Evolutionary conservation across 2,329 filamentous ascomycete genomes (phyloP).

Genomic region (Cryoendolithus antarcticus): DNA sequence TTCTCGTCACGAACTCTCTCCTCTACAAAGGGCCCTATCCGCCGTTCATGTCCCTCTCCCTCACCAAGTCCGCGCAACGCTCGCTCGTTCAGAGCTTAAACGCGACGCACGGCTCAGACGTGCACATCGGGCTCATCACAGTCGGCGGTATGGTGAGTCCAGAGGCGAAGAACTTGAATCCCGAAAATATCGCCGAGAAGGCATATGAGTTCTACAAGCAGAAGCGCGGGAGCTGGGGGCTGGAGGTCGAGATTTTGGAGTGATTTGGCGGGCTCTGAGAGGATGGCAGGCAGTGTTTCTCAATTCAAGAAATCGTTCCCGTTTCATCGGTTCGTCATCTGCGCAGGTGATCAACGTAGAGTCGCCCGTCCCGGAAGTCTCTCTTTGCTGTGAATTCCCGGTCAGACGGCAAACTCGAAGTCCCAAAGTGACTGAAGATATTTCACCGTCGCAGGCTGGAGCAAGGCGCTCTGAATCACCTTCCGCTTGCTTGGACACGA

Average conservation of each 20-base stretch:
- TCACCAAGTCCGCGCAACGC: slow-evolving; percentile 40
- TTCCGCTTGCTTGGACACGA: too few relatives aligned
- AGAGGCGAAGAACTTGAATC: slow-evolving; percentile 31
- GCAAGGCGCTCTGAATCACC: too few relatives aligned
- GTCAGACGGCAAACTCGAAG: slow-evolving; percentile 35
- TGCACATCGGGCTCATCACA: slow-evolving; percentile 37
- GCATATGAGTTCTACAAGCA: slow-evolving; percentile 34
- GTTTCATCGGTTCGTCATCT: too few relatives aligned
- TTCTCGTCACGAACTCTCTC: slow-evolving; percentile 38
- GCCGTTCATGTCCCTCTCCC: slow-evolving; percentile 36
- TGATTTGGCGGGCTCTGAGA: slow-evolving; percentile 26
- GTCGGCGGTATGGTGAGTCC: slow-evolving; percentile 33
- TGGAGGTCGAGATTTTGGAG: slow-evolving; percentile 28
- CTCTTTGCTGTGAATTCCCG: slow-evolving; percentile 38
- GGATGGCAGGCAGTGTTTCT: too few relatives aligned
- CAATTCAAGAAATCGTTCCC: too few relatives aligned
- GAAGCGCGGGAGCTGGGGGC: slow-evolving; percentile 23
- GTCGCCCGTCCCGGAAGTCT: slow-evolving; percentile 23
- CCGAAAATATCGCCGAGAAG: slow-evolving; percentile 33
- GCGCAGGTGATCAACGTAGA: too few relatives aligned
- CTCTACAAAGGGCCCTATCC: slow-evolving; percentile 37
- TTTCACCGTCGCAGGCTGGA: too few relatives aligned
- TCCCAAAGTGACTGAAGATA: too few relatives aligned
- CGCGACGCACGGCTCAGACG: slow-evolving; percentile 28
- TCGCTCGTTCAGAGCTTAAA: slow-evolving; percentile 36